These are phyloP conservation scores for Aspergillus calidoustus DNA, from an alignment of 2,329 filamentous ascomycete genomes.

Conservation along the genomic window DNA sequence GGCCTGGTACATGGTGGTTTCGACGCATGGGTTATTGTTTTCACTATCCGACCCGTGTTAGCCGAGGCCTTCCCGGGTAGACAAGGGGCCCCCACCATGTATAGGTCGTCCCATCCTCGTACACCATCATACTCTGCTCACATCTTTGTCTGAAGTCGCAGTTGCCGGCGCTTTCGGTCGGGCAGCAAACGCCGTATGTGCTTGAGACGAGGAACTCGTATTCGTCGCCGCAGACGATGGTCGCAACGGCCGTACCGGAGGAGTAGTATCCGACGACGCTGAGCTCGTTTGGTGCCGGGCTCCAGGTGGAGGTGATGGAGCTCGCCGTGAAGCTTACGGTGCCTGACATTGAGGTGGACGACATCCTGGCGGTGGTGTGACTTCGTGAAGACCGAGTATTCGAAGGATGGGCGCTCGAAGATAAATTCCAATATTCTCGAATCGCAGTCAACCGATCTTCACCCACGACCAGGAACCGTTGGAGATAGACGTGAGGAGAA, in stretches of 20 bases:
- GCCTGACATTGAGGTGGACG: neutral
- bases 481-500: neutral
- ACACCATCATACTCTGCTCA: constrained; percentile 2
- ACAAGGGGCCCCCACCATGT: neutral
- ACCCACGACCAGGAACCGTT: neutral
- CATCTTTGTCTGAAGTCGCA: constrained; percentile 7
- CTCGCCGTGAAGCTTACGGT: neutral
- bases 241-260: constrained; percentile 1
- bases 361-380: neutral
- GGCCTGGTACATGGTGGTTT: constrained; percentile 3
- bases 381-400: neutral
- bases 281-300: neutral
- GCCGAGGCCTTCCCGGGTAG: neutral
- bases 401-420: neutral
- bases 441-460: neutral
- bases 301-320: neutral
- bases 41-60: neutral
- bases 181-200: constrained; percentile 11
- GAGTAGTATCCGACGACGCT: constrained; percentile 14
- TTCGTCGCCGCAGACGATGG: constrained; percentile 8
- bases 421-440: neutral
- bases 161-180: neutral
- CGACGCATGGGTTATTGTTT: constrained; percentile 4
- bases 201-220: constrained; percentile 10
- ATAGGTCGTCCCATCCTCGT: neutral